Percentiles rank a stretch among this genome's conserved stretches.
phyloP scores from a whole-genome alignment of 805 yeast genomes.

The Pichia cephalocereana region DNA sequence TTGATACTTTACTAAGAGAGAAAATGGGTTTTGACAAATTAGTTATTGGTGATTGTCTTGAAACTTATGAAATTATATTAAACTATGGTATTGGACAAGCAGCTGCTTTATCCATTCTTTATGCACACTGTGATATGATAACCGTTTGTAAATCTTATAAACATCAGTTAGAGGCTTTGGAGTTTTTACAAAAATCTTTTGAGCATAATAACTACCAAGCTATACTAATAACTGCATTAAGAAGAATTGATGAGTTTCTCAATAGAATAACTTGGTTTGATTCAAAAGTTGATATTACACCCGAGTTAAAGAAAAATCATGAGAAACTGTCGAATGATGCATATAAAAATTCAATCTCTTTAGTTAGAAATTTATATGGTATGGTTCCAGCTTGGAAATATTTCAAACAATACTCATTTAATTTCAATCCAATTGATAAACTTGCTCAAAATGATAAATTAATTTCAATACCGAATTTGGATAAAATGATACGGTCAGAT shows the following conservation, averaged over 20 bases:
- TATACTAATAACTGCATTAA: conserved; percentile 30
- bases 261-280: conserved; percentile 34
- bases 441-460: neutral
- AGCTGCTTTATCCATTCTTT: conserved; percentile 41
- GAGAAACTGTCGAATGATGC: conserved; percentile 34
- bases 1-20: conserved; percentile 39
- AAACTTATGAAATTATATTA: conserved; percentile 51
- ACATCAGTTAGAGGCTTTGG: conserved; percentile 48
- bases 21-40: conserved; percentile 47
- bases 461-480: neutral
- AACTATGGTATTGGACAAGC: conserved; percentile 58
- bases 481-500: neutral
- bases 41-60: conserved; percentile 50
- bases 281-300: conserved; percentile 25
- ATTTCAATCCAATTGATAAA: neutral
- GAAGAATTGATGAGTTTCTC: conserved; percentile 37
- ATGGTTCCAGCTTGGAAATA: conserved; percentile 38
- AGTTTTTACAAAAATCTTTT: conserved; percentile 25
- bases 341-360: conserved; percentile 43
- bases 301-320: conserved; percentile 32
- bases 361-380: conserved; percentile 44
- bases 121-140: conserved; percentile 56
- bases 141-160: conserved; percentile 49
- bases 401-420: conserved; percentile 14
- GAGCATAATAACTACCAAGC: conserved; percentile 34